A percentile compares a stretch with the other conserved stretches of the same genome.
phyloP scores from a whole-genome alignment of 345 rosid genomes.

The Melaleuca alternifolia region DNA sequence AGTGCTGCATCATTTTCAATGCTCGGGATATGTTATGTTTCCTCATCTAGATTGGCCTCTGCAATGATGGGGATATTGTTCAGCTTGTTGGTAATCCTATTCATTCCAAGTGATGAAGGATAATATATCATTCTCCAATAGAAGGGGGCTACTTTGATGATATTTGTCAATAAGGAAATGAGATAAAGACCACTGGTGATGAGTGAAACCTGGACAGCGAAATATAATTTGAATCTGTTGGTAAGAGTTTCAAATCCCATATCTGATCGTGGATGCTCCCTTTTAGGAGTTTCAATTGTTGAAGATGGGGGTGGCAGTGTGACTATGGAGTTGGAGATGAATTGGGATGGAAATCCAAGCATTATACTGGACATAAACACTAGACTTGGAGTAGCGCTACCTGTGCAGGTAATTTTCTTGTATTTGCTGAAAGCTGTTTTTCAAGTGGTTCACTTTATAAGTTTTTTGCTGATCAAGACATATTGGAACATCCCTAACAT shows the following conservation, averaged over 20 bases:
- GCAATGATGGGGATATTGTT: not conserved
- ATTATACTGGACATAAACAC: conserved; percentile 78
- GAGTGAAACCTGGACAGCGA: not conserved
- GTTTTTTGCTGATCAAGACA: not conserved
- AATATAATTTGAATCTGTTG: not conserved
- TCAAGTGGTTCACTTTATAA: not conserved
- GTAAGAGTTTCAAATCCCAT: not conserved
- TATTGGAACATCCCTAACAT: not conserved
- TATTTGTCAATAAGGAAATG: not conserved
- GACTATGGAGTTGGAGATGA: conserved; percentile 95
- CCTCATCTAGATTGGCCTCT: not conserved
- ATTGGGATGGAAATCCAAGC: conserved; percentile 97
- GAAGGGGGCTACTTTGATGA: not conserved
- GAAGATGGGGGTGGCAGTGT: conserved; percentile 46
- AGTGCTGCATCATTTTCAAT: not conserved
- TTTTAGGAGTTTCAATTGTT: conserved; percentile 62
- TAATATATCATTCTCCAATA: not conserved
- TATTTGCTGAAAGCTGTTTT: not conserved
- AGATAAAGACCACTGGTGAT: not conserved
- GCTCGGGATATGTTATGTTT: not conserved
- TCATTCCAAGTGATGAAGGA: not conserved
- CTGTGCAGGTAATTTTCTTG: conserved; percentile 59
- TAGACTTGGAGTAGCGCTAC: conserved; percentile 74
- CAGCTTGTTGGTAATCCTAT: not conserved
- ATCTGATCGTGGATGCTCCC: not conserved